Base-by-base conservation (phyloP, 2,329 filamentous ascomycete genomes). In the Microcyclosporella mali region DNA sequence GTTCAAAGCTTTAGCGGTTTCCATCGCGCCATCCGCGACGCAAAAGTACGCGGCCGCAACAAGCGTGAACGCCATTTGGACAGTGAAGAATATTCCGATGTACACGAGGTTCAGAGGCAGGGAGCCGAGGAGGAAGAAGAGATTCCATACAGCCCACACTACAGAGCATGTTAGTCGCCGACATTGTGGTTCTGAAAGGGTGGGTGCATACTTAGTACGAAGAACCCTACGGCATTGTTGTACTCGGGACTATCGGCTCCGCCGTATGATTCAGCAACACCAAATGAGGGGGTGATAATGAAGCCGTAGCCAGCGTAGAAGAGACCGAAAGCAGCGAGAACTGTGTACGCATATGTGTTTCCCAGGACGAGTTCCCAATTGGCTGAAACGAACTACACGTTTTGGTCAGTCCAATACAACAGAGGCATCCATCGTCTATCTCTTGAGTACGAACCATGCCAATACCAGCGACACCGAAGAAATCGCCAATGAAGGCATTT, bases 361-460 rank as follows among this genome's bases (percentile, higher is more conserved):
- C 74, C 74, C 9, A 69, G 60, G 0, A 71, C 67, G 0, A 78
- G 56, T 52, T 77, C 73, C 74, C 74, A 78, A 50, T 78, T 73
- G 4, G 75, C 75, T 0, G 73, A 71, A 1, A 79, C 61, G 18
- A 51, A 46, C 50, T 53, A n/a, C 15, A 34, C 32, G 18, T 15
- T 31, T 6, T 10, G 4, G 30, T 47, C 40, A 44, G 41, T n/a
- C n/a, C n/a, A n/a, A n/a, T n/a, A n/a, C n/a, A n/a, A n/a, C n/a
- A 17, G 3, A 12, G 11, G 14, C 29, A 12, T 7, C 6, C 16
- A 19, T 12, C 30, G 12, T 15, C 6, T 38, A 6, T 32, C 29
- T 9, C n/a, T 14, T 18, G 15, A 25, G 29, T 12, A 38, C 37
- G 30, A 0, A 78, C 62, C 47, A 79, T 66, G 0, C 73, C 74